Evolutionary conservation across 2,329 filamentous ascomycete species (phyloP), one percentile per base, ranked within the genome.

Genomic region (Alternaria conjuncta): DNA sequence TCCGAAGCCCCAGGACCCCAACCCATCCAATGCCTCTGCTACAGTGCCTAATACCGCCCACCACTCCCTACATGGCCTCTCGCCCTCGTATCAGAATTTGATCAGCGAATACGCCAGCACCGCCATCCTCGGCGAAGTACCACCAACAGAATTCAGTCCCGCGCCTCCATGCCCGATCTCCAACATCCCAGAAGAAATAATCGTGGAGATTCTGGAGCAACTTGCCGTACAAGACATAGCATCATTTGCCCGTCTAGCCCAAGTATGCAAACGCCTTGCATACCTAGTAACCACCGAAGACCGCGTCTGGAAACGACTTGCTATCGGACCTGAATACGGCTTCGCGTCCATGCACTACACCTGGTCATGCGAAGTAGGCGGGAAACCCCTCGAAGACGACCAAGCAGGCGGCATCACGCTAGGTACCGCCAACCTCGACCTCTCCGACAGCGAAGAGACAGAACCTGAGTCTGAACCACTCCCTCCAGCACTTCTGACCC

Each of bases 261-360:
- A 90, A 66, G 94, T 97, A 3, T 98, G 95, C 83, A 96, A 93
- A 78, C 88, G 91, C 13, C 83, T 98, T 46, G 94, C 95, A 21
- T 97, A 92, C 77, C 87, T 98, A 20, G 90, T 97, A 54, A 85
- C 89, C 28, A 92, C 91, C 6, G 94, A 98, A 77, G 91, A 97
- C 72, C 87, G 87, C 46, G 91, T 97, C 72, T 99, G 96, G 94
- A 92, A 90, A 63, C 87, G 88, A 18, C 81, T 97, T 5, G 92
- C 91, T 49, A 80, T 92, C 2, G 90, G 89, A 0, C 65, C 81
- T 12, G 88, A 93, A 75, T 90, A 92, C 75, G 96, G 94, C 21
- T 96, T 97, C 78, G 85, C 83, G 6, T 88, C 86, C 32, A 97
- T 98, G 92, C 90, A 92, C 76, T 95, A 96, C 81, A 83, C 88